These are phyloP conservation scores for Phalaenopsis hybrid DNA, from an alignment of 116 monocot species.

Conservation along the genomic window DNA sequence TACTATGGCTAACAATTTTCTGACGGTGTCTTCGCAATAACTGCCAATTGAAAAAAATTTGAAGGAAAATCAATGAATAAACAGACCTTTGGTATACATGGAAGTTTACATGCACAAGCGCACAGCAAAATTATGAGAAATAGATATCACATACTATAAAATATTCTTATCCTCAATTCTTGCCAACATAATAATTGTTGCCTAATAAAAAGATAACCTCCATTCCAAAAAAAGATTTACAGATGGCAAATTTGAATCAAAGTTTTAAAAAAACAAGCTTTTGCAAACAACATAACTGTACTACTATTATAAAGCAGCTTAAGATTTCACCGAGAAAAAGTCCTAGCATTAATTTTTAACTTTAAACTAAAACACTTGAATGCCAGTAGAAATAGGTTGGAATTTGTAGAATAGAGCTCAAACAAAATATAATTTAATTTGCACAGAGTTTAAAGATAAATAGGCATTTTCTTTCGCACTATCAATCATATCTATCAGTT, in stretches of 20 bases:
- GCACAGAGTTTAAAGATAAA: too few relatives aligned
- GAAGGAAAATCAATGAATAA: not conserved
- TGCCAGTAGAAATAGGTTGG: too few relatives aligned
- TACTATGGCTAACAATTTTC: slow-evolving; percentile 35
- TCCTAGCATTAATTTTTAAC: too few relatives aligned
- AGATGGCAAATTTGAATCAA: not conserved
- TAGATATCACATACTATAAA: not conserved
- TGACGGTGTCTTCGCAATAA: slow-evolving; percentile 72
- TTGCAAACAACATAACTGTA: not conserved
- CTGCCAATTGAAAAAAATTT: slow-evolving; percentile 24
- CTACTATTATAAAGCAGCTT: not conserved
- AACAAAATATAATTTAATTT: too few relatives aligned
- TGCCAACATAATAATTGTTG: not conserved
- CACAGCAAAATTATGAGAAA: not conserved
- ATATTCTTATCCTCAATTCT: not conserved
- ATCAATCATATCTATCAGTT: too few relatives aligned
- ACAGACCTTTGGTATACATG: not conserved
- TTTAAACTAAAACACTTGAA: too few relatives aligned
- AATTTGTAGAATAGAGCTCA: too few relatives aligned
- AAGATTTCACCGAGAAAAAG: too few relatives aligned
- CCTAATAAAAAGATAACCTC: not conserved
- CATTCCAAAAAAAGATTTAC: not conserved
- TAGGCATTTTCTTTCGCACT: too few relatives aligned
- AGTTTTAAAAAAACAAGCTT: not conserved
- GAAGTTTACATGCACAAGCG: not conserved